Base-by-base conservation (phyloP, 192 early-diverging fungal genomes). In the Linnemannia schmuckeri region DNA sequence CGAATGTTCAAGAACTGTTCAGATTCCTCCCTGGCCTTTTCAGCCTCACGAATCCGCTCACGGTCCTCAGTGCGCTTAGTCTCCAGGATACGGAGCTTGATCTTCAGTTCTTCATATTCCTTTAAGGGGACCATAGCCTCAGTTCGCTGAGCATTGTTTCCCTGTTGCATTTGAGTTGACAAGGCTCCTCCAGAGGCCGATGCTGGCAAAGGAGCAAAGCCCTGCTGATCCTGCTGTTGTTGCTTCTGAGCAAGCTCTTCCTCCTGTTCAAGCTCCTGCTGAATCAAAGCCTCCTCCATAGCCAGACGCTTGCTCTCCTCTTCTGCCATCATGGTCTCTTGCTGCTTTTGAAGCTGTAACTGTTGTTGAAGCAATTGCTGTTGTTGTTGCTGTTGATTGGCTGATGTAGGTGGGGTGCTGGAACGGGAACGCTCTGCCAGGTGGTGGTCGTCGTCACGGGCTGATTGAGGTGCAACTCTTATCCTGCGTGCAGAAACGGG, bases 11-110 rank as follows among this genome's bases (percentile, higher is more conserved):
- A 74, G 55, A 93, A 92, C 71, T 94, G 93, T 72, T 96, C 94
- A 6, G 96, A 93, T 74, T 97, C 96, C 22, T 92, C 91, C 18
- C 90, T 95, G 38, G 94, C 82, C 61, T 90, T 90, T 63, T 97
- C 97, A 35, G 95, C 88, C 33, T 97, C 94, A 52, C 93, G 88
- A 54, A 96, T 88, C 35, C 88, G 88, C 81, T 96, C 95, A 33
- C 94, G 89, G 83, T 98, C 97, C 76, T 97, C 95, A 12, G 91
- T 91, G 17, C 97, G 95, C 89, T 97, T 96, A 69, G 89, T 88
- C 88, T 98, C 96, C 22, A 97, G 88, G 52, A 95, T 92, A 74
- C 90, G 90, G 38, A 97, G 88, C 82, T 96, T 96, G 68, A 96
- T 88, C 18, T 94, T 92, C 42, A 97, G 87, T 71, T 97, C 97